Base-by-base conservation (phyloP, 768 basidiomycete genomes). In the Lyophyllum shimeji region DNA sequence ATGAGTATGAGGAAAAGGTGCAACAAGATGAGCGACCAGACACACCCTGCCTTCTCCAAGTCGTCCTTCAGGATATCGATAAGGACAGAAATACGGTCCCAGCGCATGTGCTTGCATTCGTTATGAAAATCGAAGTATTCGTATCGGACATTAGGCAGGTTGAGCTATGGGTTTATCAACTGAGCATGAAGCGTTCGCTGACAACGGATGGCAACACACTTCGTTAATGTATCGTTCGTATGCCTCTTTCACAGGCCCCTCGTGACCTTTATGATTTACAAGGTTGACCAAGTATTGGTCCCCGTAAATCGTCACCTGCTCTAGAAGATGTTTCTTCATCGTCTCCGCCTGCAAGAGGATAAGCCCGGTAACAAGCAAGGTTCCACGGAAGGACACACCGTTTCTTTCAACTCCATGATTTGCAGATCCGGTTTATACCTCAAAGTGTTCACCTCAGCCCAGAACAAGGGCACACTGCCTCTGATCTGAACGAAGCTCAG, bases 81-180 rank as follows among this genome's bases (percentile, higher is more conserved):
- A 39, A 99, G 79, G 15, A 93, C 69, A 51, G 83, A 83, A 60
- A 99, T 92, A 45, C 95, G 84, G 67, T 99, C 93, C 86, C 93
- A 99, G 40, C 92, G 87, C 89, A 98, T 92, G 47, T 90, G 80
- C 67, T 85, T 90, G 78, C 95, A 98, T 70, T 98, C 95, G 57
- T 82, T 86, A 69, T 98, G 96, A 76, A 99, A 99, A 67, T 99
- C 97, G 64, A 98, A 99, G 74, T 98, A 97, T 60, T 90, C 79
- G 66, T 99, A 99, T 63, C 84, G 85, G 39, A 91, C 86, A 29
- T 85, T 78, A 3, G 86, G 78, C 31, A 89, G 64, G 62, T 84
- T 78, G 50, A 84, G 69, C 90, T 91, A 51, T 12, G 61, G 43
- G 12, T 40, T 40, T 15, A 29, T n/a, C 17, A 29, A n/a, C 46